Evolutionary conservation across 352 stramenopile genomes (phyloP), one percentile per base, ranked within the genome.

Genomic region (Globisporangium canariense): DNA sequence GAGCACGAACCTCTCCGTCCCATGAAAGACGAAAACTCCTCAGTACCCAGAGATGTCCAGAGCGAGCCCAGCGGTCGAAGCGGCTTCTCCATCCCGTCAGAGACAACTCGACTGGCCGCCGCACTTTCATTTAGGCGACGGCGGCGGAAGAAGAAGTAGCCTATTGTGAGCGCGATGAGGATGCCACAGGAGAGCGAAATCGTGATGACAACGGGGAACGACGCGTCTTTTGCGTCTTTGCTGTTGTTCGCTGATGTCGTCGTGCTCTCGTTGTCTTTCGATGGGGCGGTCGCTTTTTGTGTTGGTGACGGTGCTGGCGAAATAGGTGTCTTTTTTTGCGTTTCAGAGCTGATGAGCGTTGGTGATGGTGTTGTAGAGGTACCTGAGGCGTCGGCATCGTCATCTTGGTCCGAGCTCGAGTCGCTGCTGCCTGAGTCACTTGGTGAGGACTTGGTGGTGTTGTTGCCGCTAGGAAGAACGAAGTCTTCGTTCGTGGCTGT

Each of bases 161-260:
- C 62, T 22, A 62, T 60, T 5, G 43, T 58, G 22, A 67, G 25
- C 36, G 53, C 32, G 51, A 62, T 54, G 22, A 57, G 38, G 38
- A 25, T 45, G 9, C 40, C 62, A 18, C 62, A 67, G 22, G 46
- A 62, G 32, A 82, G 38, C 22, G 65, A 59, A 2, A 78, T 34
- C 22, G 40, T 41, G 22, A 65, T 58, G 50, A 65, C 50, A 10
- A 25, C 32, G 20, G 40, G 50, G 11, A 54, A 58, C 2, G 60
- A 65, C 0, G 16, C 5, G 25, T 60, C 51, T 6, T 40, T 40
- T 22, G 18, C 49, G 14, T 47, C 43, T n/a, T 51, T 45, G 8
- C 38, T 18, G 11, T 14, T 32, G 30, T 20, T 60, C 34, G 56
- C 53, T 14, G 47, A 49, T 3, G 10, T 59, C 1, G 62, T 47